Conservation (phyloP, 2,329 filamentous ascomycete genomes). For the Diplodia intermedia region DNA sequence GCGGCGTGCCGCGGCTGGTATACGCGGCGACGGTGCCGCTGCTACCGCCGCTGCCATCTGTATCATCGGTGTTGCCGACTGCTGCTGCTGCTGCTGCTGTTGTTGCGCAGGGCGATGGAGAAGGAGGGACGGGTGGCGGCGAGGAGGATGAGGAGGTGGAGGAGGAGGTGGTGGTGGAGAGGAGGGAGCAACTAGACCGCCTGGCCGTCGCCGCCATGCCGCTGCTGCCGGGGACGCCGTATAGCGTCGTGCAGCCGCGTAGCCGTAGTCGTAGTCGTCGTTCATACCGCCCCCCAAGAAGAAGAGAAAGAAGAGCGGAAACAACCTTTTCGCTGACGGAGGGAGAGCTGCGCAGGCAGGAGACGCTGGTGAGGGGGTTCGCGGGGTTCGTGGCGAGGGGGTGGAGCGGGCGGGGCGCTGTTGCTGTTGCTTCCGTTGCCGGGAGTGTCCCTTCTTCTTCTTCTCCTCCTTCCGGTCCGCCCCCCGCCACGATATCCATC, state of each 20-base stretch:
- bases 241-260: constrained; percentile 33
- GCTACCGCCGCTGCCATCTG: background rate
- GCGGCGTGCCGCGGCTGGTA: constrained; percentile 39
- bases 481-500: too few relatives aligned
- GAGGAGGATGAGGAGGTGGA: background rate
- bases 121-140: too few relatives aligned
- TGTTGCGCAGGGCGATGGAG: too few relatives aligned
- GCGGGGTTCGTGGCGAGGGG: constrained; percentile 39
- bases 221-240: constrained; percentile 39
- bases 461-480: too few relatives aligned
- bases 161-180: background rate
- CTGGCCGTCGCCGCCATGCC: constrained; percentile 42
- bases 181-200: background rate
- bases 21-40: background rate
- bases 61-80: too few relatives aligned
- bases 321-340: too few relatives aligned
- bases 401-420: constrained; percentile 36
- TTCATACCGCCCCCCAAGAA: background rate
- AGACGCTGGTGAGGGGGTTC: constrained; percentile 41
- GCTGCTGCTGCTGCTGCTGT: background rate
- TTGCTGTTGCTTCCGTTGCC: background rate
- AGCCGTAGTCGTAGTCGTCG: too few relatives aligned
- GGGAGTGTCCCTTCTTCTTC: too few relatives aligned
- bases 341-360: constrained; percentile 33
- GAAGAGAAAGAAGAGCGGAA: background rate